Evolutionary conservation across 192 early-diverging fungal species (phyloP).

Genomic region (Umbelopsis isabellina): DNA sequence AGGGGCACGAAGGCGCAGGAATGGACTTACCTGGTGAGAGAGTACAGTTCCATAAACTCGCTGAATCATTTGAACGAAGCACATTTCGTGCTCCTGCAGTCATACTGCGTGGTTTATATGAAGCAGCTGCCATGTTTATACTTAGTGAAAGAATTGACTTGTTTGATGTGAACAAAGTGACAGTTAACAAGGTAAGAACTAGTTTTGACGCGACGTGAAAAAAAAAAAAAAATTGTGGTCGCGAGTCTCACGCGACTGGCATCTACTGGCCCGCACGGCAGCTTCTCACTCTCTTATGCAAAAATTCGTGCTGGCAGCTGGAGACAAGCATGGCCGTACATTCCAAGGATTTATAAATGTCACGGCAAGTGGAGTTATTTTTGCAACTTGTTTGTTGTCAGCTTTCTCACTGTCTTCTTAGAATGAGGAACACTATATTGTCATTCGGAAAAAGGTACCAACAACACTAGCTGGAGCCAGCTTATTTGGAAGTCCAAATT

Average conservation of each 20-base stretch:
- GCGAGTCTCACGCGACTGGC: slow-evolving; percentile 9
- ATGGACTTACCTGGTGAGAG: slow-evolving; percentile 70
- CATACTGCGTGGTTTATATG: slow-evolving; percentile 83
- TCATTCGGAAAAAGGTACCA: slow-evolving; percentile 3
- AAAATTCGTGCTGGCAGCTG: slow-evolving; percentile 15
- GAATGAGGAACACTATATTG: slow-evolving; percentile 19
- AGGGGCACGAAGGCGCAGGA: neutral
- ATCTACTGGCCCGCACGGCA: too few relatives aligned
- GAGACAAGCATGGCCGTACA: slow-evolving; percentile 23
- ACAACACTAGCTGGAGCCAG: slow-evolving; percentile 20
- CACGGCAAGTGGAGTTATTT: slow-evolving; percentile 17
- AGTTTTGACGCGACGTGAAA: neutral
- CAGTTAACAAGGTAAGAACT: too few relatives aligned
- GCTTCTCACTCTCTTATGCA: neutral
- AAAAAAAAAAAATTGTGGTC: neutral
- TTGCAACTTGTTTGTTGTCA: neutral
- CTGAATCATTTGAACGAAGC: slow-evolving; percentile 90
- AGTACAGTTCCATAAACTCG: slow-evolving; percentile 94
- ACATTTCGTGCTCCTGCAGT: slow-evolving; percentile 86
- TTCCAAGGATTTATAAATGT: slow-evolving; percentile 30
- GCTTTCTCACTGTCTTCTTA: neutral
- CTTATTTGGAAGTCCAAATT: slow-evolving; percentile 25
- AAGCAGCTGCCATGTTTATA: neutral
- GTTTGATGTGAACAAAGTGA: neutral
- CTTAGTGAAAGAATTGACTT: neutral